Conservation (phyloP, 352 stramenopile species). For the Pythium phragmiticola region DNA sequence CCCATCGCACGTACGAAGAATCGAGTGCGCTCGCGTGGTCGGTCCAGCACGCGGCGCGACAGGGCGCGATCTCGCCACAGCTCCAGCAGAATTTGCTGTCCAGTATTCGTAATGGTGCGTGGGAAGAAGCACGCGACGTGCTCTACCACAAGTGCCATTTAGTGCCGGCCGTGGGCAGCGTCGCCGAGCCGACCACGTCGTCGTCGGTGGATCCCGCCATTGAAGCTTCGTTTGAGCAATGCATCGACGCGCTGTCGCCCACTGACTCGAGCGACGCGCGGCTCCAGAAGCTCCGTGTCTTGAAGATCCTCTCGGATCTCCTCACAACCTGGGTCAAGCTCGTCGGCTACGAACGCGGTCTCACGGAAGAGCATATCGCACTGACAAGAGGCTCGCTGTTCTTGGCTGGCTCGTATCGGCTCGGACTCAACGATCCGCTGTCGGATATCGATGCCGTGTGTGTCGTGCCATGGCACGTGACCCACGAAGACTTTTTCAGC, state of each 20-base stretch:
- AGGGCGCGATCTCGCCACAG: constrained; percentile 59
- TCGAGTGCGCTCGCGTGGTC: constrained; percentile 66
- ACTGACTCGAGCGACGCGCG: constrained; percentile 44
- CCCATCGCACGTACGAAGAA: constrained; percentile 71
- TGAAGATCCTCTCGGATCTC: constrained; percentile 70
- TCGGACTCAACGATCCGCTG: constrained; percentile 78
- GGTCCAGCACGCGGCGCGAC: constrained; percentile 64
- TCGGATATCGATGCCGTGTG: constrained; percentile 87
- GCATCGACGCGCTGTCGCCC: constrained; percentile 56
- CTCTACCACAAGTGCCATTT: constrained; percentile 82
- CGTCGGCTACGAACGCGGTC: constrained; percentile 57
- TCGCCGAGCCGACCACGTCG: constrained; percentile 46
- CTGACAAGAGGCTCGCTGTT: constrained; percentile 77
- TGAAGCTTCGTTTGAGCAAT: constrained; percentile 49
- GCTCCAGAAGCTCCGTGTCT: constrained; percentile 66
- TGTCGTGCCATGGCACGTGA: constrained; percentile 79
- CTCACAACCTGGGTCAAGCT: constrained; percentile 77
- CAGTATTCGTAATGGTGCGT: constrained; percentile 54
- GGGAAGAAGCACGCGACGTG: constrained; percentile 76
- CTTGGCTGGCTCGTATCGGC: constrained; percentile 84
- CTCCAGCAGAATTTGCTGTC: constrained; percentile 65
- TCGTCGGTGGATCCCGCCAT: constrained; percentile 32
- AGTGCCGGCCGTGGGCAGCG: constrained; percentile 64
- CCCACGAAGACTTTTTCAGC: constrained; percentile 84
- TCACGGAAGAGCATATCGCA: constrained; percentile 72